A percentile compares a stretch with the other conserved stretches of the same genome.
Conservation (phyloP, 768 basidiomycete genomes). For the Guyanaporus albipodus region DNA sequence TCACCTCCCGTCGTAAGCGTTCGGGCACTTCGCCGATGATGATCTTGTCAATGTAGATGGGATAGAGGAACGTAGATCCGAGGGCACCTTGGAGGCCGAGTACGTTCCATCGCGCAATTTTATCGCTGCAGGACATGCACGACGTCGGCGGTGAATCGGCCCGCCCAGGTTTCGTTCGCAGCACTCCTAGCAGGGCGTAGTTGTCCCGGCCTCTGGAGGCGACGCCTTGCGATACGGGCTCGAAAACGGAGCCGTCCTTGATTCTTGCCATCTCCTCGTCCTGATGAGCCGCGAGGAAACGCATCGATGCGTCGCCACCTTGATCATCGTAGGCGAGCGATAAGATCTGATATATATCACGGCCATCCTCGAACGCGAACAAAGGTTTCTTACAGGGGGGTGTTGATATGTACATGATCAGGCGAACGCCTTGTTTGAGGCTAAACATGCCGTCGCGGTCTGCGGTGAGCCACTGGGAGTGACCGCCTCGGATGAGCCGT, state of each 20-base stretch:
- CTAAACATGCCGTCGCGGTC: constrained; percentile 38
- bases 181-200: constrained; percentile 66
- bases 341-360: constrained; percentile 3
- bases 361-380: constrained; percentile 46
- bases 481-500: constrained; percentile 17
- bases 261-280: constrained; percentile 67
- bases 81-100: constrained; percentile 86
- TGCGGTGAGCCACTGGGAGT: constrained; percentile 49
- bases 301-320: constrained; percentile 91
- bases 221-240: constrained; percentile 32
- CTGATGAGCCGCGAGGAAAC: constrained; percentile 71
- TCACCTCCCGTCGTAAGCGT: constrained; percentile 38
- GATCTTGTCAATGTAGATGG: constrained; percentile 62
- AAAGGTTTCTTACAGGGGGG: constrained; percentile 47
- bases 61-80: constrained; percentile 48
- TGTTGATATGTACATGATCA: constrained; percentile 77
- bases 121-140: constrained; percentile 94
- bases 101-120: constrained; percentile 83
- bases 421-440: constrained; percentile 42
- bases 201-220: constrained; percentile 76
- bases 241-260: constrained; percentile 47
- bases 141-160: constrained; percentile 81
- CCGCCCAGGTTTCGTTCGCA: constrained; percentile 93
- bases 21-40: constrained; percentile 69
- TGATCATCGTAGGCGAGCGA: not conserved